Evolutionary conservation across 2,329 filamentous ascomycete genomes (phyloP).

Genomic region (Fusarium fracticaudum): DNA sequence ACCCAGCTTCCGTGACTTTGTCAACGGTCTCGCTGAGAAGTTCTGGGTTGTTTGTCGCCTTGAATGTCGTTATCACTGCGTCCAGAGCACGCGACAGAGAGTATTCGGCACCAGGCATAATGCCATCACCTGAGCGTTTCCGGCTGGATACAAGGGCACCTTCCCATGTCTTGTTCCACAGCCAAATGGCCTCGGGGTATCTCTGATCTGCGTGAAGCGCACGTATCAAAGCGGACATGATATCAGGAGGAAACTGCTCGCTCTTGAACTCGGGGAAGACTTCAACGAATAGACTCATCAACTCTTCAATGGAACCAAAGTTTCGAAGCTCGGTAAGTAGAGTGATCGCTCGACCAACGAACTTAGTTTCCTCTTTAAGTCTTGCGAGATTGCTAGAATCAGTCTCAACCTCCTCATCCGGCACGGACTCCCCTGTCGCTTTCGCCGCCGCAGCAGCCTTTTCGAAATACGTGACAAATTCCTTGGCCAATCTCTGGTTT

Average conservation of each 20-base stretch:
- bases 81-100: conserved; percentile 61
- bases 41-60: conserved; percentile 52
- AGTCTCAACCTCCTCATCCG: neutral
- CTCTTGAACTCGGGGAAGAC: conserved; percentile 49
- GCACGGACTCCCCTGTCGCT: neutral
- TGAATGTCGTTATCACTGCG: conserved; percentile 59
- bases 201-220: conserved; percentile 67
- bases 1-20: conserved; percentile 72
- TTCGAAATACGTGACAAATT: conserved; percentile 46
- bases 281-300: conserved; percentile 64
- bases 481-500: conserved; percentile 40
- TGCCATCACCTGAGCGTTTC: conserved; percentile 32
- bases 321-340: conserved; percentile 51
- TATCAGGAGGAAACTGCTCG: conserved; percentile 58
- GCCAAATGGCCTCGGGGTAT: conserved; percentile 68
- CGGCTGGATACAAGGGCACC: conserved; percentile 55
- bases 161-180: conserved; percentile 71
- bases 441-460: conserved; percentile 24
- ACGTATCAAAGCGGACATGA: conserved; percentile 75
- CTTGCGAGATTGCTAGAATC: conserved; percentile 31
- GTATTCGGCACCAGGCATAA: conserved; percentile 62
- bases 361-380: conserved; percentile 41
- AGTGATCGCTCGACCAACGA: conserved; percentile 47
- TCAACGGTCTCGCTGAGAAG: conserved; percentile 62
- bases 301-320: conserved; percentile 63